Evolutionary conservation across 1,284 basidiomycete species (phyloP).

Genomic region (Leccinum solheimii): DNA sequence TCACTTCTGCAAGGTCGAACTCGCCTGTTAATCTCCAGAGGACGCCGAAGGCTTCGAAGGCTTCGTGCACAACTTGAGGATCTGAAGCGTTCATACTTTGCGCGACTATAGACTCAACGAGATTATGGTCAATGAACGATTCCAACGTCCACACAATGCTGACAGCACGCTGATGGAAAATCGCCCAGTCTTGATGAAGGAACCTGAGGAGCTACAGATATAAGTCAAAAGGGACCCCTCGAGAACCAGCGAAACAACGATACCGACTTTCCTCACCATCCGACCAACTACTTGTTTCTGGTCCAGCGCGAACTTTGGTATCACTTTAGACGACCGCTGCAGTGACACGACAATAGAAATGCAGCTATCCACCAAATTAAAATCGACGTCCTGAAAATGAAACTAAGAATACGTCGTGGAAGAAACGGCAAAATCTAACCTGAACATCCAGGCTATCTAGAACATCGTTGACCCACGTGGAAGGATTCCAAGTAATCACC

Average conservation of each 20-base stretch:
- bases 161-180: slow-evolving; percentile 83
- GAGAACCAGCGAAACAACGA: not conserved
- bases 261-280: slow-evolving; percentile 53
- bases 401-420: slow-evolving; percentile 10
- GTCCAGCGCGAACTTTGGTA: slow-evolving; percentile 57
- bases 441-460: slow-evolving; percentile 53
- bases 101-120: slow-evolving; percentile 78
- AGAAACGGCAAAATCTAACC: slow-evolving; percentile 38
- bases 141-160: slow-evolving; percentile 88
- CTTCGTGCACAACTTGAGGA: slow-evolving; percentile 50
- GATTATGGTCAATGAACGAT: slow-evolving; percentile 55
- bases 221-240: slow-evolving; percentile 2
- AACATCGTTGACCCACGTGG: slow-evolving; percentile 53
- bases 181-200: slow-evolving; percentile 63
- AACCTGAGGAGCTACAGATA: slow-evolving; percentile 68
- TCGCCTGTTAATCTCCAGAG: slow-evolving; percentile 88
- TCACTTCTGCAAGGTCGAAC: slow-evolving; percentile 18
- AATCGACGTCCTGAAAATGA: slow-evolving; percentile 53
- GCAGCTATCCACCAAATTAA: slow-evolving; percentile 65
- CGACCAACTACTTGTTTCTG: slow-evolving; percentile 53
- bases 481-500: slow-evolving; percentile 55
- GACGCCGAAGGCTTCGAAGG: slow-evolving; percentile 88
- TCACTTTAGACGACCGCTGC: slow-evolving; percentile 49
- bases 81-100: slow-evolving; percentile 63
- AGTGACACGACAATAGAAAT: slow-evolving; percentile 61